Conservation (phyloP, 1,284 basidiomycete species). For the Bjerkandera adusta region DNA sequence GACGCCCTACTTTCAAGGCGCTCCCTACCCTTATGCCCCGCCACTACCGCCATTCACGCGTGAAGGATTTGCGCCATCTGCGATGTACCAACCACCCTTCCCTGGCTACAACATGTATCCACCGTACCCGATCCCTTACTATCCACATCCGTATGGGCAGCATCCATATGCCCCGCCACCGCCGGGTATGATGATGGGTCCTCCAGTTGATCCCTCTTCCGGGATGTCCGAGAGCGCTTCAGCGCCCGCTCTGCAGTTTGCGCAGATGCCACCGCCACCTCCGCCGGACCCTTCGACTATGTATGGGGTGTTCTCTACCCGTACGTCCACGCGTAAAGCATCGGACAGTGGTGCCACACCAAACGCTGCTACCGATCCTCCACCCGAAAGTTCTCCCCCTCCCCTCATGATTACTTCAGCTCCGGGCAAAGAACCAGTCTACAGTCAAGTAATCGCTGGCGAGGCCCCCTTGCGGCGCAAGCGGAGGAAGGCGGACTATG, state of each 20-base stretch:
- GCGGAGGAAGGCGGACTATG: constrained; percentile 13
- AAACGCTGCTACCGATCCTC: too few species aligned
- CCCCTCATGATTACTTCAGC: too few species aligned
- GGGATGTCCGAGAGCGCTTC: neutral
- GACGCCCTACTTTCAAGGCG: constrained; percentile 24
- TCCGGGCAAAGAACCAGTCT: too few species aligned
- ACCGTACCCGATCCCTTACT: constrained; percentile 9
- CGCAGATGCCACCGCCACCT: constrained; percentile 1
- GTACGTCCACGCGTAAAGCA: too few species aligned
- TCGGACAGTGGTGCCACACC: too few species aligned
- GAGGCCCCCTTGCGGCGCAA: constrained; percentile 18
- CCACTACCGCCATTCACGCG: constrained; percentile 14
- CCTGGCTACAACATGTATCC: constrained; percentile 19
- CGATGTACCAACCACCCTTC: constrained; percentile 19
- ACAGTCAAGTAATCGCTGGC: too few species aligned
- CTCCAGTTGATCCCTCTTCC: neutral
- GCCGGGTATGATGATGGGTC: neutral
- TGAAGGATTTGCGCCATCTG: constrained; percentile 14
- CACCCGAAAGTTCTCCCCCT: too few species aligned
- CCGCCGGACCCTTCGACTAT: constrained; percentile 10
- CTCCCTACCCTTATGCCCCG: constrained; percentile 17
- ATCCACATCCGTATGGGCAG: constrained; percentile 23
- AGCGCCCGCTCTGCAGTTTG: constrained; percentile 4
- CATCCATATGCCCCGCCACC: constrained; percentile 14
- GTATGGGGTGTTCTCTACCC: constrained; percentile 11